phyloP scores from a whole-genome alignment of 768 basidiomycete genomes.

The Hericium alpestre region DNA sequence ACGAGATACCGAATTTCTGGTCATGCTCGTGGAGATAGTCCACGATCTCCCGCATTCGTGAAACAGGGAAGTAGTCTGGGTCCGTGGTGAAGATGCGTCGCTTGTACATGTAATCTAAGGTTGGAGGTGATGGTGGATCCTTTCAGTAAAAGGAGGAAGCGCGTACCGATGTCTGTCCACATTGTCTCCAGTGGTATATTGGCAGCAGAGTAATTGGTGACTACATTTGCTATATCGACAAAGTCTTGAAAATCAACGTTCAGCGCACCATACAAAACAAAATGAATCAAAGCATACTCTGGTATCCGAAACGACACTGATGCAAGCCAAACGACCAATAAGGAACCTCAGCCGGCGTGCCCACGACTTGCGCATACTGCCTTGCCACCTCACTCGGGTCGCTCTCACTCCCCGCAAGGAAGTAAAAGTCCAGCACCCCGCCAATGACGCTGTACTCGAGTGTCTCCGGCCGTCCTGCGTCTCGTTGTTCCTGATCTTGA shows the following conservation, averaged over 20 bases:
- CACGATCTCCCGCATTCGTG: slow-evolving; percentile 56
- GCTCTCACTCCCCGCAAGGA: slow-evolving; percentile 54
- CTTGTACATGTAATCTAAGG: slow-evolving; percentile 55
- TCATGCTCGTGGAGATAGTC: slow-evolving; percentile 46
- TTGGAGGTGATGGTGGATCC: background rate
- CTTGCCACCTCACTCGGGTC: slow-evolving; percentile 48
- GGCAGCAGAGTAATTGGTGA: slow-evolving; percentile 49
- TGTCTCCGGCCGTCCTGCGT: slow-evolving; percentile 22
- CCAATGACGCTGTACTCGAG: slow-evolving; percentile 74
- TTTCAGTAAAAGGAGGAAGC: slow-evolving; percentile 11
- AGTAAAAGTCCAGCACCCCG: slow-evolving; percentile 70
- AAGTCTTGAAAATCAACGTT: slow-evolving; percentile 31
- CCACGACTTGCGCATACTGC: slow-evolving; percentile 62
- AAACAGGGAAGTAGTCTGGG: slow-evolving; percentile 54
- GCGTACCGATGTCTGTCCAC: slow-evolving; percentile 66
- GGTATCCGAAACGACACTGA: slow-evolving; percentile 64
- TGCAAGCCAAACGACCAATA: slow-evolving; percentile 69
- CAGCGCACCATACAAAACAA: background rate
- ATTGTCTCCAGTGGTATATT: slow-evolving; percentile 64
- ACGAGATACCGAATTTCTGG: slow-evolving; percentile 43
- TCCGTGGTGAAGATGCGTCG: slow-evolving; percentile 64
- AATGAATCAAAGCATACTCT: slow-evolving; percentile 26
- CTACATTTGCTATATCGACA: slow-evolving; percentile 50
- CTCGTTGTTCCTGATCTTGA: slow-evolving; percentile 39
- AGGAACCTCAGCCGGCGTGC: slow-evolving; percentile 59